Evolutionary conservation across 2,329 filamentous ascomycete species (phyloP), one percentile per base, ranked within the genome.

Genomic region (Aspergillus versicolor): DNA sequence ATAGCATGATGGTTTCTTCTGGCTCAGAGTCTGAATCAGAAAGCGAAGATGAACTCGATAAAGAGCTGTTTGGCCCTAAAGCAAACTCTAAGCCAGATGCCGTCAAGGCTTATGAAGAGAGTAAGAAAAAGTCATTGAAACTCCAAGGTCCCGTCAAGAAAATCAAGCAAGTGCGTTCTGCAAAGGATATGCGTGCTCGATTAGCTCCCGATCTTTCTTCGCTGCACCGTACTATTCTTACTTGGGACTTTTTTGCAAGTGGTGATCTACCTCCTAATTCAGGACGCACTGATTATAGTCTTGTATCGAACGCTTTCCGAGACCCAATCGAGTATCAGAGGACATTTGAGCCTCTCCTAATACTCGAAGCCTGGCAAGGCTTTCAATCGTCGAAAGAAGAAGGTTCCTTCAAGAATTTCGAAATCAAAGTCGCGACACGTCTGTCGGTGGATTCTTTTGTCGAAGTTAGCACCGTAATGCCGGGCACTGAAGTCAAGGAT

Each of bases 321-420:
- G 87, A 91, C 64, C 89, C 92, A 0, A 77, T 78, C 43, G 87
- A 90, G 49, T 99, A 99, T 71, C 90, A 95, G 71, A 82, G 85
- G 58, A 96, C 92, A 0, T 99, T 99, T 73, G 88, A 95, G 63
- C 92, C 93, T 5, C 81, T 99, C 21, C 82, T 99, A 34, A 86
- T 94, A 30, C 88, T 96, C 24, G 94, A 99, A 78, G 93, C 93
- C 30, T 99, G 94, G 94, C 90, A 95, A 70, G 90, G 90, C 4
- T 94, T 99, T 71, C 88, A 95, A 50, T 92, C 91, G 49, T 85
- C 90, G 19, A 92, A 92, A 71, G 91, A 97, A 67, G 94, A 99
- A 73, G 85, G 88, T 47, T 89, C 84, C 19, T 86, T 87, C 62
- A 91, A 88, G 69, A 80, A 90, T 0, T 95, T 96, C 68, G 91